Base-by-base conservation (phyloP, 495 filamentous ascomycete genomes). In the Podospora australis region DNA sequence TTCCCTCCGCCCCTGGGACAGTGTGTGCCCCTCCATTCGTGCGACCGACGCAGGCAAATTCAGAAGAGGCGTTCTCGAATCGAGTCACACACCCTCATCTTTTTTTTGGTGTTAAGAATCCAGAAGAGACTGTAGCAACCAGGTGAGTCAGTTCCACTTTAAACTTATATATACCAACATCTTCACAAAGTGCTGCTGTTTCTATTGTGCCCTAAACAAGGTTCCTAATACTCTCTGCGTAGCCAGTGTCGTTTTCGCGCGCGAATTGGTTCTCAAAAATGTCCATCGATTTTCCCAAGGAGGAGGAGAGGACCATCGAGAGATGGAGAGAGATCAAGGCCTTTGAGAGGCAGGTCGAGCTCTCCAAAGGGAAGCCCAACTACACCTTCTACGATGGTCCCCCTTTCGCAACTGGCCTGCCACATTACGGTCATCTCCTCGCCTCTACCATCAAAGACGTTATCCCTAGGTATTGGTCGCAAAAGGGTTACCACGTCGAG, bases 391-490 rank as follows among this genome's bases (percentile, higher is more conserved):
- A 90, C 65, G 82, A 86, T 74, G 82, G 82, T n/a, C 80, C 79
- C 13, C 77, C 77, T 65, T 76, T 59, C 63, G 74, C 46, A 65
- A 65, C 62, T 13, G 62, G 76, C 64, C 95, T 94, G 13, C 94
- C 92, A 23, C 94, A 97, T 69, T 98, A 97, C 67, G 94, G 90
- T 58, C 92, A 97, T 70, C 72, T 98, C 32, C 81, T 98, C 49
- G 87, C 91, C 16, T 96, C 90, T 19, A 96, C 92, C 14, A 95
- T 96, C 68, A 97, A 98, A 63, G 92, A 97, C 65, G 90, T 96
- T 50, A 92, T 97, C 55, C 90, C 91, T 1, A 71, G 90, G 54
- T 97, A 96, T 63, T 97, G 92, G 92, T 89, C 90, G 26, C 96
- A 95, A 89, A 95, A 94, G 66, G 92, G 92, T 10, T 82, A 83